A percentile compares a stretch with the other conserved stretches of the same genome.
These are phyloP conservation scores for Nymphaea thermarum DNA, from an alignment of 164 flowering plant species.

Conservation along the genomic window DNA sequence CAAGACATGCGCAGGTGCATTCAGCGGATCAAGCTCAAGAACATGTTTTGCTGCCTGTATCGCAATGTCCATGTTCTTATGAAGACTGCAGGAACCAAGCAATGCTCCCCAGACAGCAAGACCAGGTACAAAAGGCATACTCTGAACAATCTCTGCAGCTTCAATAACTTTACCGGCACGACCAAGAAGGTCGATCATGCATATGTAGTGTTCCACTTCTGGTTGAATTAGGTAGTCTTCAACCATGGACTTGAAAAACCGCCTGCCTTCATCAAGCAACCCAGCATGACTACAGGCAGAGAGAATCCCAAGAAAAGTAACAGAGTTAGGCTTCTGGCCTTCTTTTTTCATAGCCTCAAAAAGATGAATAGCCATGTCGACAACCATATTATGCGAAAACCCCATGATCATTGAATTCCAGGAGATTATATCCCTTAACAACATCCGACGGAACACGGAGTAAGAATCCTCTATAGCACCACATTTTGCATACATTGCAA, in stretches of 20 bases:
- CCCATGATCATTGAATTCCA: conserved; percentile 66
- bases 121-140: conserved; percentile 28
- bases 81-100: conserved; percentile 35
- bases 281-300: conserved; percentile 41
- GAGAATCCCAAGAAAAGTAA: conserved; percentile 32
- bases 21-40: conserved; percentile 38
- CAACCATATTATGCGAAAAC: conserved; percentile 33
- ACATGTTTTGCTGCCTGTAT: conserved; percentile 23
- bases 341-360: conserved; percentile 23
- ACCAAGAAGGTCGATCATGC: conserved; percentile 36
- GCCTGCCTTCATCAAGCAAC: conserved; percentile 18
- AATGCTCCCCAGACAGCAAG: conserved; percentile 42
- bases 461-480: conserved; percentile 32
- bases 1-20: conserved; percentile 41
- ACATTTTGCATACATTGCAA: conserved; percentile 57
- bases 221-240: conserved; percentile 17
- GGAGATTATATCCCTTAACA: conserved; percentile 29
- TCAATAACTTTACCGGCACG: conserved; percentile 33
- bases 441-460: conserved; percentile 25
- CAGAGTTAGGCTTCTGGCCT: conserved; percentile 25
- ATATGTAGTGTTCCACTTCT: conserved; percentile 24
- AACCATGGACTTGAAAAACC: conserved; percentile 26
- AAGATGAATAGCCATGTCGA: conserved; percentile 19
- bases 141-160: conserved; percentile 28
- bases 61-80: conserved; percentile 19